Base-by-base conservation (phyloP, 2,329 filamentous ascomycete genomes). In the Fusarium devonianum region DNA sequence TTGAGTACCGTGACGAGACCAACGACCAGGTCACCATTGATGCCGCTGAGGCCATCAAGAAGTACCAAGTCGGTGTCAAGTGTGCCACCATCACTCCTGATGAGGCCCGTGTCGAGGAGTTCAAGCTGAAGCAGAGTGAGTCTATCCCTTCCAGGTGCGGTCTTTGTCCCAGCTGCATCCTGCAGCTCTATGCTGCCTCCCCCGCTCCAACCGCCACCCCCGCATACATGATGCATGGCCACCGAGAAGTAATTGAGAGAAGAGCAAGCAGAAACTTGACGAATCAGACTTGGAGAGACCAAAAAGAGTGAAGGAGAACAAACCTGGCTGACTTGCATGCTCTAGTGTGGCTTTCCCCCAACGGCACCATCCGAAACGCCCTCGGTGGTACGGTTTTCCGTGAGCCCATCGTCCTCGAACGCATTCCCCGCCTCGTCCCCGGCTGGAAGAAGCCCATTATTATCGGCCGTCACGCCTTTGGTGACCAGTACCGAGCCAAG, bases 361-460 rank as follows among this genome's bases (percentile, higher is more conserved):
- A 99, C 74, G 94, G 94, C 71, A 99, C 85, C 54, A 88, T 88
- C 76, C 82, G 85, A 65, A 88, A 88, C 69, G 79, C 79, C 53
- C 82, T 88, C 39, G 93, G 93, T 67, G 94, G 94, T 70, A 99
- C 94, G 69, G 93, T 99, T 68, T 99, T 99, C 88, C 90, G 94
- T 75, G 94, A 97, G 78, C 94, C 94, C 67, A 99, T 99, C 67
- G 91, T 99, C 70, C 97, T 99, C 68, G 89, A 89, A 64, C 85
- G 87, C 69, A 91, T 99, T 60, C 94, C 94, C 50, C 89, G 93
- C 68, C 86, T 99, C 49, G 91, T 99, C 41, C 92, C 91, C 36
- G 92, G 93, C 75, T 99, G 94, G 94, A 92, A 95, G 82, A 92
- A 97, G 80, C 92, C 94, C 73, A 99, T 99, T 77, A 94, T 97